Conservation (phyloP, 768 basidiomycete genomes). For the Boletellus ananas region DNA sequence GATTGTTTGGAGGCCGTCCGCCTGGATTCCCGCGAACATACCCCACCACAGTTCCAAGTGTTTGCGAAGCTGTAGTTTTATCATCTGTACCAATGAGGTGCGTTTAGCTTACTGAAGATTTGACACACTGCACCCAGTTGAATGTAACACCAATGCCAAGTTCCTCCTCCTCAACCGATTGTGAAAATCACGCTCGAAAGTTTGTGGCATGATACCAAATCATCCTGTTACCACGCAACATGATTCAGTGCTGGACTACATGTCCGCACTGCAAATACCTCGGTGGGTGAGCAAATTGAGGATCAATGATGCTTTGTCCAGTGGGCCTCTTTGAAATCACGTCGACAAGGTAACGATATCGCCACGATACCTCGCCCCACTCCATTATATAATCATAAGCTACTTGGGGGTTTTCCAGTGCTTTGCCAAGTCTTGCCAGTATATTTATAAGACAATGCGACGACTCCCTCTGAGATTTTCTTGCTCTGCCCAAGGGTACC, state of each 20-base stretch:
- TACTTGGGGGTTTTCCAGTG: neutral
- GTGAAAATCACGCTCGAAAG: slow-evolving; percentile 1
- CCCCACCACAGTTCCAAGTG: neutral
- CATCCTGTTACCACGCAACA: slow-evolving; percentile 17
- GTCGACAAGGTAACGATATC: slow-evolving; percentile 23
- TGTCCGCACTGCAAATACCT: slow-evolving; percentile 2
- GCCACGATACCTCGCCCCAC: neutral
- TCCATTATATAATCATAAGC: slow-evolving; percentile 13
- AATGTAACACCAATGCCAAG: neutral
- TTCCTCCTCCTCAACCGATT: slow-evolving; percentile 7
- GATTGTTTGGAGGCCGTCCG: slow-evolving; percentile 45
- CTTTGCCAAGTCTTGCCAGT: neutral
- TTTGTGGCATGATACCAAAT: neutral
- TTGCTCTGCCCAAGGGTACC: neutral
- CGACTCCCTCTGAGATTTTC: neutral
- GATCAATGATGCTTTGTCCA: slow-evolving; percentile 6
- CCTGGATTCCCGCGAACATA: slow-evolving; percentile 15
- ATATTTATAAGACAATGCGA: slow-evolving; percentile 9
- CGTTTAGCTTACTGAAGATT: neutral
- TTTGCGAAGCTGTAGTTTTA: slow-evolving; percentile 17
- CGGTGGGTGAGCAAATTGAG: neutral
- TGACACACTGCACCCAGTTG: slow-evolving; percentile 6
- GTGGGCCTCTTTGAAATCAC: neutral
- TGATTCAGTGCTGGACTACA: neutral
- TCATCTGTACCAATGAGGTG: slow-evolving; percentile 6